phyloP scores from a whole-genome alignment of 352 stramenopile species.

The Pythium apleroticum region DNA sequence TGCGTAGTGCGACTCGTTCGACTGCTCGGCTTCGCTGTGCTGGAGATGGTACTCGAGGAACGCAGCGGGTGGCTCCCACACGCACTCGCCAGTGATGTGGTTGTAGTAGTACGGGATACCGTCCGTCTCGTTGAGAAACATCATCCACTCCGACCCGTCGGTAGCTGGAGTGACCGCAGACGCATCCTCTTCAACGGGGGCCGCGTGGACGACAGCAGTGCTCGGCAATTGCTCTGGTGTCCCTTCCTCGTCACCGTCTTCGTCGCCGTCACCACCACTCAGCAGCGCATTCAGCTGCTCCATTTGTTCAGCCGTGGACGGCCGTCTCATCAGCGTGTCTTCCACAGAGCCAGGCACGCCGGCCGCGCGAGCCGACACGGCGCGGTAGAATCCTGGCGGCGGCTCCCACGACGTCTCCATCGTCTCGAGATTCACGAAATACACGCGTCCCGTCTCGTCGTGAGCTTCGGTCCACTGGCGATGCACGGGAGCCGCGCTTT shows the following conservation, averaged over 20 bases:
- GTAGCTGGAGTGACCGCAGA: not conserved
- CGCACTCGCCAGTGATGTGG: slow-evolving; percentile 49
- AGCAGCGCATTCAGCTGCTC: slow-evolving; percentile 52
- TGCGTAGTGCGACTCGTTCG: not conserved
- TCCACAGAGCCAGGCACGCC: not conserved
- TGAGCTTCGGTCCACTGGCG: slow-evolving; percentile 42
- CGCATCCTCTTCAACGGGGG: not conserved
- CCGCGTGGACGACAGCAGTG: too few species aligned
- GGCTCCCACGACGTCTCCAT: slow-evolving; percentile 56
- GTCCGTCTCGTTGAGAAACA: slow-evolving; percentile 68
- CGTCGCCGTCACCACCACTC: slow-evolving; percentile 44
- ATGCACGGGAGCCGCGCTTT: not conserved
- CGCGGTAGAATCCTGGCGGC: slow-evolving; percentile 19
- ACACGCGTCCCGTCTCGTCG: slow-evolving; percentile 42
- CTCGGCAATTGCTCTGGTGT: not conserved
- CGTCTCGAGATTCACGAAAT: slow-evolving; percentile 56
- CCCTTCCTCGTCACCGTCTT: slow-evolving; percentile 17
- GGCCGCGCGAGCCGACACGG: not conserved
- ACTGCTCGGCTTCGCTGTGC: slow-evolving; percentile 5
- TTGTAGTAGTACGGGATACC: slow-evolving; percentile 77
- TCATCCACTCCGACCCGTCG: slow-evolving; percentile 47
- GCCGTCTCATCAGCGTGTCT: slow-evolving; percentile 13
- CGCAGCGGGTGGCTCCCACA: slow-evolving; percentile 61
- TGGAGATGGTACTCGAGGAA: slow-evolving; percentile 47
- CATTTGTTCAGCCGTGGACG: slow-evolving; percentile 68